A percentile compares a stretch with the other conserved stretches of the same genome.
These are phyloP conservation scores for Tolypocladium cylindrosporum DNA, from an alignment of 2,329 filamentous ascomycete species.

Conservation along the genomic window DNA sequence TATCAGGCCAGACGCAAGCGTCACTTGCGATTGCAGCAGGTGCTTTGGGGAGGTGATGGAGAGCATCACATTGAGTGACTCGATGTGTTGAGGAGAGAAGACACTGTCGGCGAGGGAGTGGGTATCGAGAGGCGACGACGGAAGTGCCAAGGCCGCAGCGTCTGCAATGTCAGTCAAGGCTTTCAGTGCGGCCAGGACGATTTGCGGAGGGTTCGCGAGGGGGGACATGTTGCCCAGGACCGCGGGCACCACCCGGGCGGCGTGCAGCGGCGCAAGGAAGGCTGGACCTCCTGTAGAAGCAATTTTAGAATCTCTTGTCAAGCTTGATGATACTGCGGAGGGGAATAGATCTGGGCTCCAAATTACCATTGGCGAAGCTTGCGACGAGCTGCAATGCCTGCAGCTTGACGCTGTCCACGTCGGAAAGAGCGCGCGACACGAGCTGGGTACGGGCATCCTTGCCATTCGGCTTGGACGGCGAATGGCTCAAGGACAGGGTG, in stretches of 20 bases:
- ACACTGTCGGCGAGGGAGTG: slow-evolving; percentile 50
- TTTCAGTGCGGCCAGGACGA: slow-evolving; percentile 65
- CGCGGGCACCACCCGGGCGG: slow-evolving; percentile 56
- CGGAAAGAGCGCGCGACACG: slow-evolving; percentile 32
- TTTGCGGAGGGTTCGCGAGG: slow-evolving; percentile 48
- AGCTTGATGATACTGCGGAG: background rate
- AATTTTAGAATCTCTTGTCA: slow-evolving; percentile 25
- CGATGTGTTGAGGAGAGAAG: slow-evolving; percentile 52
- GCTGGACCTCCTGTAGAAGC: slow-evolving; percentile 57
- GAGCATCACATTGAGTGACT: slow-evolving; percentile 56
- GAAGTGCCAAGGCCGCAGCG: slow-evolving; percentile 46
- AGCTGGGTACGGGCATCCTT: slow-evolving; percentile 26
- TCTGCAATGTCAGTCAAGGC: slow-evolving; percentile 63
- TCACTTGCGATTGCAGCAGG: slow-evolving; percentile 51
- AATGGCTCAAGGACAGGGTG: slow-evolving; percentile 28
- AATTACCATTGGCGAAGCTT: slow-evolving; percentile 72
- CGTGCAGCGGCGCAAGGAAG: slow-evolving; percentile 66
- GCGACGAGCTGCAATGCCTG: slow-evolving; percentile 79
- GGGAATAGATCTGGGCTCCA: background rate
- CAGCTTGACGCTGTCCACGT: slow-evolving; percentile 59
- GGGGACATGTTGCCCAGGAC: slow-evolving; percentile 63
- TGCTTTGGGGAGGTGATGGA: slow-evolving; percentile 42
- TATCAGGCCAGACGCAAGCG: slow-evolving; percentile 47
- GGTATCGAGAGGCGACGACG: slow-evolving; percentile 36
- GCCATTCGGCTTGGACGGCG: slow-evolving; percentile 24